These are phyloP conservation scores for Pythium aquatile DNA, from an alignment of 352 stramenopile genomes.

Conservation along the genomic window DNA sequence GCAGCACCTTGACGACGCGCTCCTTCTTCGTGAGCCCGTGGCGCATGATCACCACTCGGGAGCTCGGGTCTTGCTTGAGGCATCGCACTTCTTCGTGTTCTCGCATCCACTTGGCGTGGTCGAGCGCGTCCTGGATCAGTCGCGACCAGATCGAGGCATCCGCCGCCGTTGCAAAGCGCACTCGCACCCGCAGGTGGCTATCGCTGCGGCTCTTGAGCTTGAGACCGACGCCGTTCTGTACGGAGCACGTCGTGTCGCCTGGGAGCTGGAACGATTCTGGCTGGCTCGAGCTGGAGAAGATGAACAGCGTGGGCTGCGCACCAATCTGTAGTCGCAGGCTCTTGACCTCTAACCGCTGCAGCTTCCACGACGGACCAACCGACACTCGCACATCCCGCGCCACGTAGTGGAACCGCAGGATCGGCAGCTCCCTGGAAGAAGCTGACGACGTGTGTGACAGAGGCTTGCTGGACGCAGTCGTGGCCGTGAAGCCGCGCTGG, in stretches of 20 bases:
- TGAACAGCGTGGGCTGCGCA: constrained; percentile 25
- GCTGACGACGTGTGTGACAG: constrained; percentile 5
- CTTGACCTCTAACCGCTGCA: constrained; percentile 47
- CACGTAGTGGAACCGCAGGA: constrained; percentile 51
- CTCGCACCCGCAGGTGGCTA: constrained; percentile 30
- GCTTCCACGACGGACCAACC: constrained; percentile 43
- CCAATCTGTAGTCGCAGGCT: constrained; percentile 41
- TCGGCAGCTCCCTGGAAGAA: constrained; percentile 31
- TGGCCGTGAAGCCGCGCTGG: constrained; percentile 5
- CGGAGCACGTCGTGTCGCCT: constrained; percentile 31
- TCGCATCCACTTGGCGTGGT: constrained; percentile 37
- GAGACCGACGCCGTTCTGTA: constrained; percentile 26
- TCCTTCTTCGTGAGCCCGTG: constrained; percentile 24
- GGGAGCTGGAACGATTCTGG: constrained; percentile 25
- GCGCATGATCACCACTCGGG: constrained; percentile 23
- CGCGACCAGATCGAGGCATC: constrained; percentile 53
- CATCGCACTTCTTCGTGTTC: constrained; percentile 29
- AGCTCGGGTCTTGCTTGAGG: constrained; percentile 12
- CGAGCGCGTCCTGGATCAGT: constrained; percentile 37
- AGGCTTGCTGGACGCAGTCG: constrained; percentile 4
- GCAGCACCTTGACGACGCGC: constrained; percentile 48
- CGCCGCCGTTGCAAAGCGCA: constrained; percentile 49
- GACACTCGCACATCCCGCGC: constrained; percentile 44
- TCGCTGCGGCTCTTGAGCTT: constrained; percentile 36
- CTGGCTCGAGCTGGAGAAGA: constrained; percentile 24